Conservation (phyloP, 352 stramenopile species). For the Phytophthora aleatoria region DNA sequence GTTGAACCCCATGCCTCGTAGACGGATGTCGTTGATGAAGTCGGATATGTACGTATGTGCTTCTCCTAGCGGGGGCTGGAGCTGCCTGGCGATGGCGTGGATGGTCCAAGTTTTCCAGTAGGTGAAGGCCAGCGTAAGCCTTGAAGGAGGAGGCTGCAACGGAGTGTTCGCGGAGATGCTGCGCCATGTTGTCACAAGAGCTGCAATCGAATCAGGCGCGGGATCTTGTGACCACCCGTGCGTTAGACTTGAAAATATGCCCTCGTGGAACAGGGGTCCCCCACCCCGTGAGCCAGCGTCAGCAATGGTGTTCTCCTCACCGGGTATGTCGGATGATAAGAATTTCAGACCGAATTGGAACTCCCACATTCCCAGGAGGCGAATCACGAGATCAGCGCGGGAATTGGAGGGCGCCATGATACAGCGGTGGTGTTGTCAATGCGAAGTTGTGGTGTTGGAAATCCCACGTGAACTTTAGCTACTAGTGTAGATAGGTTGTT, state of each 20-base stretch:
- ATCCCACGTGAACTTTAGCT: too few relatives aligned
- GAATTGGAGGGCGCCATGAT: not conserved
- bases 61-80: not conserved
- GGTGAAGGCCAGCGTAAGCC: not conserved
- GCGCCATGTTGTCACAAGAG: not conserved
- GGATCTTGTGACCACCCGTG: not conserved
- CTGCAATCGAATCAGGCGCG: not conserved
- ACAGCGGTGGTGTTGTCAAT: not conserved
- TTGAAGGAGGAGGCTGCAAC: not conserved
- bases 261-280: not conserved
- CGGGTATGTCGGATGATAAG: not conserved
- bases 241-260: not conserved
- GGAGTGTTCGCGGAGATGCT: not conserved
- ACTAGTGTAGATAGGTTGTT: too few relatives aligned
- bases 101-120: not conserved
- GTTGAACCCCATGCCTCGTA: not conserved
- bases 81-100: not conserved
- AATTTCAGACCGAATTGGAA: not conserved
- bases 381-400: not conserved
- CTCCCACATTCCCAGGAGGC: not conserved
- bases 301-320: not conserved
- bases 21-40: not conserved
- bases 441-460: not conserved
- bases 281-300: not conserved
- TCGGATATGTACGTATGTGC: not conserved